A percentile compares a stretch with the other conserved stretches of the same genome.
These are phyloP conservation scores for Hanseniaspora jakobsenii DNA, from an alignment of 805 yeast species.

Conservation along the genomic window DNA sequence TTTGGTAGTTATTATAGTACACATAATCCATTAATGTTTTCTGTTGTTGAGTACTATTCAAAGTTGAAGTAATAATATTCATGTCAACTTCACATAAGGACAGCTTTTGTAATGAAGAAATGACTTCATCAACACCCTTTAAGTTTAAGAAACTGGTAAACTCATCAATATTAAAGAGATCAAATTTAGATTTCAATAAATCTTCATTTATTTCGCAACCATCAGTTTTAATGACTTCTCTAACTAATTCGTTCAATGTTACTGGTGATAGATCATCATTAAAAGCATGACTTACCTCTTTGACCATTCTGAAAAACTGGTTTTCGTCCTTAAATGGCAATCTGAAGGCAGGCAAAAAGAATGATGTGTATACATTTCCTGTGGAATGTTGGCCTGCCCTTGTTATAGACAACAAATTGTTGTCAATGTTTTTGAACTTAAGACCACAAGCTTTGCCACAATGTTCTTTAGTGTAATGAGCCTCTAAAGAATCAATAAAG, in stretches of 20 bases:
- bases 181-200: constrained; percentile 1
- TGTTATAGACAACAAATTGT: neutral
- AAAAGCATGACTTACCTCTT: neutral
- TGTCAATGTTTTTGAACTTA: too few relatives aligned
- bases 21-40: constrained; percentile 9
- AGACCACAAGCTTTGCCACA: neutral
- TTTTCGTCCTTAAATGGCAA: neutral
- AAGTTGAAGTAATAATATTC: neutral
- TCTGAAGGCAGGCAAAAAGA: neutral
- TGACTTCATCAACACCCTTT: neutral
- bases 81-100: neutral
- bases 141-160: neutral
- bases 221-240: constrained; percentile 2
- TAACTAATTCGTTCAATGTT: too few relatives aligned
- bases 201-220: neutral
- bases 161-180: neutral
- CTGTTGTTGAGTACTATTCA: neutral
- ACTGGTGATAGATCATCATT: too few relatives aligned
- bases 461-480: neutral
- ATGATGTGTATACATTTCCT: neutral
- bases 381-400: neutral
- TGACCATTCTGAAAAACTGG: neutral
- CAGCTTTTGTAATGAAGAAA: neutral
- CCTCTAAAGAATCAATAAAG: neutral
- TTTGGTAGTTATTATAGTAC: constrained; percentile 7